A percentile compares a stretch with the other conserved stretches of the same genome.
Evolutionary conservation across 2,329 filamentous ascomycete species (phyloP).

Genomic region (Aureobasidium subglaciale): DNA sequence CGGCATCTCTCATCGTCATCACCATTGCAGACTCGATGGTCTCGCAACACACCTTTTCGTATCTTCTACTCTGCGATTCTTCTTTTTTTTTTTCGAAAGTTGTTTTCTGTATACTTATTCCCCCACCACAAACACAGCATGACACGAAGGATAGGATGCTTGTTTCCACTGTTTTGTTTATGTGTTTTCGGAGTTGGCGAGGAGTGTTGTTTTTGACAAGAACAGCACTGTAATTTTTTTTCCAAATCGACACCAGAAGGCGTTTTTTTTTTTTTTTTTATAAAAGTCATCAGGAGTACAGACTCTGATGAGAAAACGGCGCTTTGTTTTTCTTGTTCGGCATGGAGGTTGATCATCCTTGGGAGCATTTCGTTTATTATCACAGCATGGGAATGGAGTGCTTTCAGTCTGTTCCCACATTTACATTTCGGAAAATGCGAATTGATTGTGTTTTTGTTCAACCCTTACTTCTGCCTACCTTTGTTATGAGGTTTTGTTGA

Average conservation of each 20-base stretch:
- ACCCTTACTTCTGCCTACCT: not conserved
- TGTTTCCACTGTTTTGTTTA: not conserved
- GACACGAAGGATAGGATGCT: not conserved
- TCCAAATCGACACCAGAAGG: not conserved
- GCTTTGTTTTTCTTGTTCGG: not conserved
- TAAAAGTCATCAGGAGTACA: slow-evolving; percentile 7
- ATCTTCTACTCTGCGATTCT: not conserved
- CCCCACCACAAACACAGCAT: not conserved
- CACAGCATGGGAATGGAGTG: not conserved
- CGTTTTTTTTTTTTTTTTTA: slow-evolving; percentile 2
- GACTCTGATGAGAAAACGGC: slow-evolving; percentile 20
- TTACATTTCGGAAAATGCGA: not conserved
- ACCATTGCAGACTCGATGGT: not conserved
- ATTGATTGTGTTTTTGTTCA: not conserved
- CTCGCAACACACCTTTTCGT: not conserved
- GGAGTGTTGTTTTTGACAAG: slow-evolving; percentile 27
- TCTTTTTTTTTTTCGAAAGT: not conserved
- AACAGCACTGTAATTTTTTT: not conserved
- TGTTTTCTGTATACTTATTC: slow-evolving; percentile 1
- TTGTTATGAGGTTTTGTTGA: too few species aligned
- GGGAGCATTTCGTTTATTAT: not conserved
- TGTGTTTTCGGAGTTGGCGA: slow-evolving; percentile 21
- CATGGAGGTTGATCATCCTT: too few species aligned
- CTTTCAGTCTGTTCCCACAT: not conserved
- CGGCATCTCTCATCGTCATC: not conserved